Conservation (phyloP, 148 eudicot species). For the Fallopia convolvulus region DNA sequence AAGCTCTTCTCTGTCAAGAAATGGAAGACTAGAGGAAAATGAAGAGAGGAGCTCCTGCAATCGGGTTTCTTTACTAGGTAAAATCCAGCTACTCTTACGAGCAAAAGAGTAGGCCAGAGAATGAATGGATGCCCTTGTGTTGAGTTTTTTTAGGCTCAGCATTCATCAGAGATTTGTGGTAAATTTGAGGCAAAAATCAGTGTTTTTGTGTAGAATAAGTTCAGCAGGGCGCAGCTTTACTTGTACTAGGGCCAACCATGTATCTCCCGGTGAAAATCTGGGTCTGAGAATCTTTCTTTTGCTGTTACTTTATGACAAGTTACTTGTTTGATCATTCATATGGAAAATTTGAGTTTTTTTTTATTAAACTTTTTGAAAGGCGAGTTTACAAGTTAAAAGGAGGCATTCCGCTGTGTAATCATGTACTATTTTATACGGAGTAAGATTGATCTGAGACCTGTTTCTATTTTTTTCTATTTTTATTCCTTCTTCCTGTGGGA, state of each 20-base stretch:
- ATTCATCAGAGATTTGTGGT: neutral
- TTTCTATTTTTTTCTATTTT: no score
- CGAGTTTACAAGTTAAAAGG: no score
- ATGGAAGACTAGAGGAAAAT: conserved; percentile 56
- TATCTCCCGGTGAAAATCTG: neutral
- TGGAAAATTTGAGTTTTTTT: no score
- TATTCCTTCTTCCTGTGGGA: no score
- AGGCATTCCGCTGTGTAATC: no score
- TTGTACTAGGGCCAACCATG: neutral
- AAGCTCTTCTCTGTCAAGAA: conserved; percentile 61
- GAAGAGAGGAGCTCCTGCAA: conserved; percentile 6
- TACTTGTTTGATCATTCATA: no score
- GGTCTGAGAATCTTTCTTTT: neutral
- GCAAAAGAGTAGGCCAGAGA: neutral
- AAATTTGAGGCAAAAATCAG: neutral
- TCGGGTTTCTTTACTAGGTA: neutral
- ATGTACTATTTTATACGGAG: no score
- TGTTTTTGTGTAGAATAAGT: neutral
- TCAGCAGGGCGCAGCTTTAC: neutral
- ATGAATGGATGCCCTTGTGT: neutral
- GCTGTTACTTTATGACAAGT: neutral
- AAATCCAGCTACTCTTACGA: neutral
- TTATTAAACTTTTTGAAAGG: no score
- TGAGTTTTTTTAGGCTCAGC: neutral
- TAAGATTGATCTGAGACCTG: no score